Base-by-base conservation (phyloP, 306 rosid genomes). In the Cicer arietinum region DNA sequence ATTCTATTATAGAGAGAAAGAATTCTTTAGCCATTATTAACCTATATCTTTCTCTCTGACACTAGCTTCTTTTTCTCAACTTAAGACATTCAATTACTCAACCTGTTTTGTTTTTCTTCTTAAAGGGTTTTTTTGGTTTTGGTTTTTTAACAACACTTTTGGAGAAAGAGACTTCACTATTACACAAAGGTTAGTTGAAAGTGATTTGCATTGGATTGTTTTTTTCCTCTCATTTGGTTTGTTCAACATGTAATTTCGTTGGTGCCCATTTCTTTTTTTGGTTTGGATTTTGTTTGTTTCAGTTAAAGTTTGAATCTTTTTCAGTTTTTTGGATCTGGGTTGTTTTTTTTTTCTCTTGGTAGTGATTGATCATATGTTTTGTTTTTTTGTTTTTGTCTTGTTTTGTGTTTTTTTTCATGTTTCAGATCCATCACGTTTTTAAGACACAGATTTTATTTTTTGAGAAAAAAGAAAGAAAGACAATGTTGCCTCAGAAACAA, bases 401-500 rank as follows among this genome's bases (percentile, higher is more conserved):
- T 90, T 77, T 65, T 50, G 64, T 71, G 25, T 89, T 82, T 83
- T 46, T 82, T 71, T 66, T 77, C 35, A 41, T 77, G 83, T 81
- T 87, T 78, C 89, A 89, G 97, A 93, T 91, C 96, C 85, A 72
- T 44, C 46, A 35, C 43, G 78, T 78, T 81, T 80, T 77, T 71
- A 45, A 60, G 83, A 66, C 10, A 22, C 3, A 30, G 5, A 30
- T 30, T 30, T 30, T 30, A 3, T 42, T 69, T 65, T n/a, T 17
- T 47, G 25, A 63, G 75, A 71, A 50, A 72, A 77, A 47, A 6
- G 48, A 75, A 60, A 10, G 58, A 54, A 76, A 80, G 73, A 86
- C 89, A 94, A 94, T 94, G 98, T 81, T 86, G 88, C 42, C 88
- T 37, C 95, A 86, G 83, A 92, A 85, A 80, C 96, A 92, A 79